Percentiles rank a stretch among this genome's conserved stretches.
These are phyloP conservation scores for Pseudoscleropodium purum DNA, from an alignment of 225 moss, liverwort and hornwort genomes.

Conservation along the genomic window DNA sequence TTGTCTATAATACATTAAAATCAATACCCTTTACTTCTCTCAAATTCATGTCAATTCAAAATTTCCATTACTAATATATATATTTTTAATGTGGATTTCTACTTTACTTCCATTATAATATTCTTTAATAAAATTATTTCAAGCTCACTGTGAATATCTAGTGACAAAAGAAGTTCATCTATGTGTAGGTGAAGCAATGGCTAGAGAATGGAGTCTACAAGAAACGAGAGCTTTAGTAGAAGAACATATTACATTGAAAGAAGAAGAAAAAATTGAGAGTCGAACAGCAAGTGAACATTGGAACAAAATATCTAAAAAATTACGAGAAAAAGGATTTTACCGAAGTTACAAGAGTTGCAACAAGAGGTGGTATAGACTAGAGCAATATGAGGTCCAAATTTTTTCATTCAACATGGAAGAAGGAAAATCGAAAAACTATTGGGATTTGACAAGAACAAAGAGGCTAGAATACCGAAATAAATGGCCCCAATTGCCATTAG, in stretches of 20 bases:
- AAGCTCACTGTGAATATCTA: background rate
- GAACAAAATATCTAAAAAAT: conserved; percentile 28
- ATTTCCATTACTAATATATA: accelerated
- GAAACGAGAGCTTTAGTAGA: conserved; percentile 39
- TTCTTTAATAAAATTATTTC: background rate
- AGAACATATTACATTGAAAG: conserved; percentile 30
- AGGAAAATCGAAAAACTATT: conserved; percentile 23
- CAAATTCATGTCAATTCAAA: background rate
- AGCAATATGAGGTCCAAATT: conserved; percentile 41
- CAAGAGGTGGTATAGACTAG: conserved; percentile 45
- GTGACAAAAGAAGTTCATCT: background rate
- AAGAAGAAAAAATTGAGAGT: conserved; percentile 7
- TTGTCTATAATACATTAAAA: background rate
- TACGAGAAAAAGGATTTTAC: conserved; percentile 21
- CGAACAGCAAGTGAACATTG: conserved; percentile 43
- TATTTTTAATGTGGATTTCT: background rate
- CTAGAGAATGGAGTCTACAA: conserved; percentile 39
- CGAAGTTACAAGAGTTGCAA: conserved; percentile 49
- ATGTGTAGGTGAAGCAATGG: conserved; percentile 8
- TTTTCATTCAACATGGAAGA: conserved; percentile 43
- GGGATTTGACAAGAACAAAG: conserved; percentile 30
- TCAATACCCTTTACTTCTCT: background rate
- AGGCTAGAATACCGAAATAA: conserved; percentile 9
- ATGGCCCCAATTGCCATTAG: conserved; percentile 34
- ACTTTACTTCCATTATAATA: background rate